Evolutionary conservation across 2,329 filamentous ascomycete species (phyloP).

Genomic region (Fusarium goolgardi): DNA sequence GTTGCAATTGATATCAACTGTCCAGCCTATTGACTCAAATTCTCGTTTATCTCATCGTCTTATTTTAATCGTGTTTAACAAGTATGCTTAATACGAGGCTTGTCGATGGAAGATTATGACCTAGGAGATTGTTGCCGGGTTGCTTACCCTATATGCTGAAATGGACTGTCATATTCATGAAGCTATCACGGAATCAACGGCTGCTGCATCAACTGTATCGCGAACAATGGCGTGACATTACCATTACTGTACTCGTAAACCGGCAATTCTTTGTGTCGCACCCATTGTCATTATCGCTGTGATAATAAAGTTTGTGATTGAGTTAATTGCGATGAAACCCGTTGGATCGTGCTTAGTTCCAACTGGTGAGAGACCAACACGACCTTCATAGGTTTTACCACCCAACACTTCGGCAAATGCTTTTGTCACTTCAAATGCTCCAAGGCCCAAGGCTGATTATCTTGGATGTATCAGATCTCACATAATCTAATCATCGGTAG

Average conservation of each 20-base stretch:
- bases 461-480: background rate
- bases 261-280: background rate
- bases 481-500: background rate
- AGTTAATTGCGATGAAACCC: background rate
- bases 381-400: background rate
- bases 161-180: background rate
- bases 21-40: background rate
- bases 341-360: background rate
- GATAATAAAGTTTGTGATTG: background rate
- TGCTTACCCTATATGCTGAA: background rate
- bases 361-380: background rate
- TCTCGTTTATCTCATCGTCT: no score
- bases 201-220: background rate
- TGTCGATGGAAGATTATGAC: background rate
- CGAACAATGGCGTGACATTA: no score
- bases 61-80: background rate
- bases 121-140: no score
- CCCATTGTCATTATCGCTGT: background rate
- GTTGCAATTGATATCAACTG: background rate
- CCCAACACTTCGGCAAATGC: background rate
- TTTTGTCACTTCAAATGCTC: background rate
- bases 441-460: background rate
- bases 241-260: background rate
- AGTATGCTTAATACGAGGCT: background rate
- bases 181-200: background rate